phyloP scores from a whole-genome alignment of 768 basidiomycete genomes.

The Russula earlei region DNA sequence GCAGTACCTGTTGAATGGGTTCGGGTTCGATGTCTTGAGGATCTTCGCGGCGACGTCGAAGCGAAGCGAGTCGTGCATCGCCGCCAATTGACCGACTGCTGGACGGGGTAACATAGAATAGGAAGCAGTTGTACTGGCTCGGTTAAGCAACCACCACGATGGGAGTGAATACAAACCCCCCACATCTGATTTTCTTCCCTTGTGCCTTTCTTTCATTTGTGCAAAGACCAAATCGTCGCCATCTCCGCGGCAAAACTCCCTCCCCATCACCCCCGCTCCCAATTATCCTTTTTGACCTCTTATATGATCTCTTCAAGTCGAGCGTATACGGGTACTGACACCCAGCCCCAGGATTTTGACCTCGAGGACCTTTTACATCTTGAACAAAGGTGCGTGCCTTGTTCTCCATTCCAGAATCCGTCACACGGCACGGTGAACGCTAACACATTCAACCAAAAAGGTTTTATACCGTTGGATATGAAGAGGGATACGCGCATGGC shows the following conservation, averaged over 20 bases:
- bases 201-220: not conserved
- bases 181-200: not conserved
- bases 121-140: not conserved
- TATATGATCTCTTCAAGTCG: not conserved
- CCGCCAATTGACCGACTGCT: not conserved
- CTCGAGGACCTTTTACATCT: constrained; percentile 25
- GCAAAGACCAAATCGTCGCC: not conserved
- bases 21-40: not conserved
- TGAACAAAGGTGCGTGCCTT: constrained; percentile 25
- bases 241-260: constrained; percentile 7
- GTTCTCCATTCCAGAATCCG: not conserved
- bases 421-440: not conserved
- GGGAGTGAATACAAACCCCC: not conserved
- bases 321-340: not conserved
- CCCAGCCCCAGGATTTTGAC: constrained; percentile 22
- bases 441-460: constrained; percentile 34
- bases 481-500: constrained; percentile 76
- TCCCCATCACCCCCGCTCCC: too few species aligned
- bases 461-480: constrained; percentile 73
- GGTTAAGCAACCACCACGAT: not conserved
- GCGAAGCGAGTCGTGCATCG: not conserved
- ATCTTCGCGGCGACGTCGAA: constrained; percentile 13
- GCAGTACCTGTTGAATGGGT: not conserved
- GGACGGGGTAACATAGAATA: not conserved
- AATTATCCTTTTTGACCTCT: too few species aligned